Base-by-base conservation (phyloP, 345 rosid species). In the Eutrema yunnanense region DNA sequence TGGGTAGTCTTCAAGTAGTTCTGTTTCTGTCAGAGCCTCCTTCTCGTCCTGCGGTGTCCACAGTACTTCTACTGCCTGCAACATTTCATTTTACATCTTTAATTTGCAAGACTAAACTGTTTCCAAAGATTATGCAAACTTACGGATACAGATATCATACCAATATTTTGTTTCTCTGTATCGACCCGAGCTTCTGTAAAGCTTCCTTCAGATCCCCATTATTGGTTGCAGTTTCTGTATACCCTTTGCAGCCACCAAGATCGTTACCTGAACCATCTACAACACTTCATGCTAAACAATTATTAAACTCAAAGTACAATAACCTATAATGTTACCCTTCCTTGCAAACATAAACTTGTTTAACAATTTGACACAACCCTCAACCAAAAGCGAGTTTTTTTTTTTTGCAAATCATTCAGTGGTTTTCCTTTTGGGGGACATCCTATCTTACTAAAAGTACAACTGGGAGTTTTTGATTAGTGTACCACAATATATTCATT, bases 231-330 rank as follows among this genome's bases (percentile, higher is more conserved):
- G 80, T 77, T 90, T 92, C 53, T 86, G 90, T 43, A 80, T 79
- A 73, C 99, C 99, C 68, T 90, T 89, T 43, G 93, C 97, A 79
- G 99, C 99, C 62, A 92, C 92, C 85, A 95, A 73, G 68, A 92
- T 82, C 33, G 99, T 92, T 76, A 90, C 82, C 97, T 95, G 80
- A 49, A 42, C 69, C 22, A 51, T 37, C 38, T 11, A 75, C 57
- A 72, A 27, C 19, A 42, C 40, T n/a, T 38, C 9, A 6, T 6
- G 42, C 57, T 54, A 48, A 71, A 54, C 59, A 19, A 19, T 19
- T 19, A 19, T 19, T 19, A 19, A 1, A 19, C 22, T 19, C 38
- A 32, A 54, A 3, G 40, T 30, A 53, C 19, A 13, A 5, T 6
- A 51, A 49, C 22, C 22, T 19, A 16, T 16, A 19, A 19, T 19